Percentiles rank a stretch among this genome's conserved stretches.
phyloP scores from a whole-genome alignment of 23 red algal species.

The Pyropia yezoensis region DNA sequence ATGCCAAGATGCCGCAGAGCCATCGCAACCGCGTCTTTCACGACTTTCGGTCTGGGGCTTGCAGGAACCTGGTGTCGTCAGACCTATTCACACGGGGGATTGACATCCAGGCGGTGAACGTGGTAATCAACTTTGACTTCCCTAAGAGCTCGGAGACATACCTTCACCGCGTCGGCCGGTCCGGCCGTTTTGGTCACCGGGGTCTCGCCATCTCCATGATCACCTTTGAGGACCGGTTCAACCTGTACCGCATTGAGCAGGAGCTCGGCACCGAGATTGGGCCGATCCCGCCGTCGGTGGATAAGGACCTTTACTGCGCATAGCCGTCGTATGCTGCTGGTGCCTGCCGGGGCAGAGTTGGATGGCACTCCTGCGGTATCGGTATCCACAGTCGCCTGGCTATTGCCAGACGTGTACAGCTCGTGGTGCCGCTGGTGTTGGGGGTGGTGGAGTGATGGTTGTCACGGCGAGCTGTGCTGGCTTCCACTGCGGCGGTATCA shows the following conservation, averaged over 20 bases:
- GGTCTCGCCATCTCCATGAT: slow-evolving; percentile 44
- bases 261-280: slow-evolving; percentile 87
- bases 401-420: too few relatives aligned
- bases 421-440: too few relatives aligned
- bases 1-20: slow-evolving; percentile 91
- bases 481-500: too few relatives aligned
- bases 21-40: slow-evolving; percentile 95
- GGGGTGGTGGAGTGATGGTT: too few relatives aligned
- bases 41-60: slow-evolving; percentile 92
- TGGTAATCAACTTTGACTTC: slow-evolving; percentile 68
- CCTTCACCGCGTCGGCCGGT: slow-evolving; percentile 51
- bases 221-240: slow-evolving; percentile 91
- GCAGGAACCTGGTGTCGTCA: slow-evolving; percentile 50
- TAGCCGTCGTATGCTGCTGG: not conserved
- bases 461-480: too few relatives aligned
- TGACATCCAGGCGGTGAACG: slow-evolving; percentile 63
- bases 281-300: slow-evolving; percentile 78
- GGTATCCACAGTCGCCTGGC: too few relatives aligned
- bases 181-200: slow-evolving; percentile 40
- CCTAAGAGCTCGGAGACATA: slow-evolving; percentile 61
- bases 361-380: too few relatives aligned
- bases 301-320: slow-evolving; percentile 79
- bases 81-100: slow-evolving; percentile 55
- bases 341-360: too few relatives aligned
- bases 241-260: slow-evolving; percentile 95